Base-by-base conservation (phyloP, 768 basidiomycete species). In the Suillus ampliporus region DNA sequence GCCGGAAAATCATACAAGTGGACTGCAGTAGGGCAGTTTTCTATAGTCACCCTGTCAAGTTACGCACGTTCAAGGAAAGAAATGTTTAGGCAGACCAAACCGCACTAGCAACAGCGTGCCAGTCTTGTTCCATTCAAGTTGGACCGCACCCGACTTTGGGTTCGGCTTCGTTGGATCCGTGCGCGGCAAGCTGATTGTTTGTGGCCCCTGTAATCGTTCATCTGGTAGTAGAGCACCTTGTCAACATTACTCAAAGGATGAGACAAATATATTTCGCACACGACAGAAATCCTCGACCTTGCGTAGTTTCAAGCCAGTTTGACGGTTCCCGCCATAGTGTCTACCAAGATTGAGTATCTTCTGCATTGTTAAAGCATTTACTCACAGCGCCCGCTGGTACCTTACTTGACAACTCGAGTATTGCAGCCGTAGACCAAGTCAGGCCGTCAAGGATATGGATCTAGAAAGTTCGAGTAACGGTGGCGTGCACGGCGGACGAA, bases 271-370 rank as follows among this genome's bases (percentile, higher is more conserved):
- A 44, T 44, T 13, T 70, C 83, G 28, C 69, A 94, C 95, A 97
- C 26, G 94, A 91, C 28, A 97, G 79, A 72, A 96, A 95, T 5
- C 95, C 95, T 60, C 89, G 86, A 31, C 92, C 93, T 69, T 90
- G 85, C 0, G 93, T 94, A 1, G 88, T 81, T 72, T 91, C 90
- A 46, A 94, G 76, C 95, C 95, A 98, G 64, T 88, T 87, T 0
- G 81, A 68, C 2, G 95, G 94, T 72, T 98, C 95, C 63, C 88
- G 83, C 95, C 95, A 98, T 14, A 92, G 78, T 13, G 76, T 83
- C 95, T 97, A 70, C 63, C 59, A 40, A 28, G 23, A 60, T 48
- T 57, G 38, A 43, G 69, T 5, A 56, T 40, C 23, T 40, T 40
- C 23, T 3, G 4, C 10, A 17, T 56, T 26, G 17, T 51, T 38